These are phyloP conservation scores for Acer saccharum DNA, from an alignment of 345 rosid species.

Conservation along the genomic window DNA sequence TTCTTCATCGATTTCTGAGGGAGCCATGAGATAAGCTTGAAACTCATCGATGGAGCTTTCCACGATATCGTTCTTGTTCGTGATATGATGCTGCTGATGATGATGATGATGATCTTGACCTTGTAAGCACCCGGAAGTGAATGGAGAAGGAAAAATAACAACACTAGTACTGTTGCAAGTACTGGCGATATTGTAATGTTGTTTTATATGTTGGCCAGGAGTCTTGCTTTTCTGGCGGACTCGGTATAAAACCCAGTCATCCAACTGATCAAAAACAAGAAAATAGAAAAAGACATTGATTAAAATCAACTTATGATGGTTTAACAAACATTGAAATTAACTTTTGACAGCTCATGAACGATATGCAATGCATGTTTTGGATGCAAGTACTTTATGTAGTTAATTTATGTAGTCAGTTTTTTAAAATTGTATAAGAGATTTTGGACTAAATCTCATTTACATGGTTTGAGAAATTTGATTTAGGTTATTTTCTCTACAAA, in stretches of 20 bases:
- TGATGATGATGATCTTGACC: constrained; percentile 22
- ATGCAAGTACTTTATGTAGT: too few species aligned
- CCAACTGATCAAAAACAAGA: constrained; percentile 32
- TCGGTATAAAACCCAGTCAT: constrained; percentile 47
- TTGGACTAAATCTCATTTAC: too few species aligned
- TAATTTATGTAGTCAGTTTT: too few species aligned
- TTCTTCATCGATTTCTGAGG: constrained; percentile 15
- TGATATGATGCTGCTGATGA: not conserved
- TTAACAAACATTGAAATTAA: too few species aligned
- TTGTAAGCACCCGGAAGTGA: constrained; percentile 23
- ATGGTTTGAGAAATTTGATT: too few species aligned
- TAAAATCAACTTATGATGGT: too few species aligned
- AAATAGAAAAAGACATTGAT: not conserved
- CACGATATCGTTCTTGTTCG: not conserved
- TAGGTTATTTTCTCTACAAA: too few species aligned
- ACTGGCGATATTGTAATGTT: not conserved
- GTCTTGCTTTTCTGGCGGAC: constrained; percentile 28
- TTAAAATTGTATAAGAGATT: too few species aligned
- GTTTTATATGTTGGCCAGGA: not conserved
- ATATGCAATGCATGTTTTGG: too few species aligned
- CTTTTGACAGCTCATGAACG: too few species aligned
- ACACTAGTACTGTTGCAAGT: not conserved
- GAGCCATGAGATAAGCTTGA: constrained; percentile 21
- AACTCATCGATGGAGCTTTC: constrained; percentile 18
- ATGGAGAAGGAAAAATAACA: constrained; percentile 8